These are phyloP conservation scores for Cladosporium velox DNA, from an alignment of 2,329 filamentous ascomycete species.

Conservation along the genomic window DNA sequence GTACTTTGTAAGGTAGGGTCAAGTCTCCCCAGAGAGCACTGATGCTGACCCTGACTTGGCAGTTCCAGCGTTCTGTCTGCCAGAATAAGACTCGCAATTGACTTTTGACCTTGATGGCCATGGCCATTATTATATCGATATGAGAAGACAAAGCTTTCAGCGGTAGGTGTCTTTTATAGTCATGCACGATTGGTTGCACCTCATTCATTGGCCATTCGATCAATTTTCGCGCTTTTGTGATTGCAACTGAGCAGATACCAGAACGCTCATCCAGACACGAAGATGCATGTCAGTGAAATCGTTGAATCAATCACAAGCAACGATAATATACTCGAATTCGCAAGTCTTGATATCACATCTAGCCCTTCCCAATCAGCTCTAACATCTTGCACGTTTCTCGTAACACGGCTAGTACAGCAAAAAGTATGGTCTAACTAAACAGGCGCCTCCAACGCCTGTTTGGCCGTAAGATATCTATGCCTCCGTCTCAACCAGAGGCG, in stretches of 20 bases:
- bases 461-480: constrained; percentile 9
- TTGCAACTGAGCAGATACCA: background rate
- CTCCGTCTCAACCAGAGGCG: background rate
- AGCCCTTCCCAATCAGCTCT: background rate
- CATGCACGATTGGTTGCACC: background rate
- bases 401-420: background rate
- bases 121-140: background rate
- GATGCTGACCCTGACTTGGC: constrained; percentile 5
- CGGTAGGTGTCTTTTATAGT: background rate
- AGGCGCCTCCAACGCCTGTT: constrained; percentile 8
- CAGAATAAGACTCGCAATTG: background rate
- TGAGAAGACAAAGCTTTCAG: background rate
- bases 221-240: background rate
- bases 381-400: constrained; percentile 2
- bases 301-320: background rate
- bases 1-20: background rate
- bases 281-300: background rate
- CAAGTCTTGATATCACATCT: constrained; percentile 2
- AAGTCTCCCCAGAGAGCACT: background rate
- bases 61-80: background rate
- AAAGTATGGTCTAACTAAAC: background rate
- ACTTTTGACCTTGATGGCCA: background rate
- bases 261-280: background rate
- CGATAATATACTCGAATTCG: background rate
- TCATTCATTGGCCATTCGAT: background rate